Evolutionary conservation across 352 stramenopile genomes (phyloP).

Genomic region (Pythium catenulatum): DNA sequence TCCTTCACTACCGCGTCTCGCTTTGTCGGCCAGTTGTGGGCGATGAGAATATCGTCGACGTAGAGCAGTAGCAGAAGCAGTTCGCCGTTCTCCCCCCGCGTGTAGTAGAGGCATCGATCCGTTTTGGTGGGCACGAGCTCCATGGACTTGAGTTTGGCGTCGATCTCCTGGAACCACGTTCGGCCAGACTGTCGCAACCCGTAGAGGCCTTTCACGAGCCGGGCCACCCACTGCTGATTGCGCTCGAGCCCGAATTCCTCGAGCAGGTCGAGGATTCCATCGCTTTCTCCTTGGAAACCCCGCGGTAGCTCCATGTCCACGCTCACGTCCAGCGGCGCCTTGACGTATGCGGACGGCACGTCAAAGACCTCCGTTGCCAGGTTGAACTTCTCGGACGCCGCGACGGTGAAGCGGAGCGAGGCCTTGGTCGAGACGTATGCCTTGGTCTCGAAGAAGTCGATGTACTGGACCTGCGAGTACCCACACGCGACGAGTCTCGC

Average conservation of each 20-base stretch:
- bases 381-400: neutral
- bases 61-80: slow-evolving; percentile 7
- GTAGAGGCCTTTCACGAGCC: slow-evolving; percentile 7
- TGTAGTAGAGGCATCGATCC: slow-evolving; percentile 25
- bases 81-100: neutral
- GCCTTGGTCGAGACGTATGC: slow-evolving; percentile 5
- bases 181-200: slow-evolving; percentile 17
- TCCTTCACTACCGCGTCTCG: no score
- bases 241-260: no score
- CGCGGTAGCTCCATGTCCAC: neutral
- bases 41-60: slow-evolving; percentile 23
- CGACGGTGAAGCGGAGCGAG: neutral
- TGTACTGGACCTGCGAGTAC: neutral
- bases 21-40: no score
- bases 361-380: no score
- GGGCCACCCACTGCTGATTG: no score
- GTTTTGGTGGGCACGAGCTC: neutral
- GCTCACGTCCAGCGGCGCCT: slow-evolving; percentile 4
- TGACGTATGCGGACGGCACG: no score
- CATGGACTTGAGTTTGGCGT: neutral
- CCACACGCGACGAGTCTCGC: slow-evolving; percentile 3
- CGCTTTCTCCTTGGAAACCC: slow-evolving; percentile 10
- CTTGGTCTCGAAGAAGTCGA: slow-evolving; percentile 23
- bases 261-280: neutral
- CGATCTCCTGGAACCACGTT: slow-evolving; percentile 17